Conservation (phyloP, 306 rosid species). For the Prunus mira region DNA sequence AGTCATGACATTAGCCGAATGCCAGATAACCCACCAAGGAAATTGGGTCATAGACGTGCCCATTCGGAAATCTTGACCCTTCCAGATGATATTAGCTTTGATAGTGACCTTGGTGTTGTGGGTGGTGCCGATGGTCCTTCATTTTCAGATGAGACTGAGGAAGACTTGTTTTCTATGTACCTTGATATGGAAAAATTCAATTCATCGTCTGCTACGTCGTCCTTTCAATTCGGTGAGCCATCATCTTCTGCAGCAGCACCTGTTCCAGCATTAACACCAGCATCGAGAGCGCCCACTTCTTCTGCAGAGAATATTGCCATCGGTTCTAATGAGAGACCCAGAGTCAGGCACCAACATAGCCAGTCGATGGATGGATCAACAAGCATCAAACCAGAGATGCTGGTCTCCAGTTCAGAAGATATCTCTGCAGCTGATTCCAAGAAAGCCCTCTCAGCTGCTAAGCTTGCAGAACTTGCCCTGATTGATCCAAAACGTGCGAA, state of each 20-base stretch:
- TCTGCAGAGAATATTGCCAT: slow-evolving; percentile 41
- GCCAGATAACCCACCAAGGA: slow-evolving; percentile 86
- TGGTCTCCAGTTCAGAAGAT: slow-evolving; percentile 74
- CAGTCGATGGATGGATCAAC: slow-evolving; percentile 97
- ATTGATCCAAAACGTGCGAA: slow-evolving; percentile 96
- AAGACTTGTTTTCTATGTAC: slow-evolving; percentile 83
- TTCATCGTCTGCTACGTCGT: slow-evolving; percentile 71
- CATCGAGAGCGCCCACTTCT: slow-evolving; percentile 33
- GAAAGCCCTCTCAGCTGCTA: slow-evolving; percentile 82
- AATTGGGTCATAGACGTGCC: slow-evolving; percentile 89
- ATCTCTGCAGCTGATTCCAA: slow-evolving; percentile 63
- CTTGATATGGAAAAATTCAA: slow-evolving; percentile 95
- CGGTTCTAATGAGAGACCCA: slow-evolving; percentile 62
- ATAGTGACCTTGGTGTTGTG: slow-evolving; percentile 89
- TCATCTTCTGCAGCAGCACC: slow-evolving; percentile 37
- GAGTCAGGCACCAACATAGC: slow-evolving; percentile 94
- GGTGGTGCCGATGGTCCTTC: slow-evolving; percentile 92
- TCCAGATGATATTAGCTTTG: slow-evolving; percentile 94
- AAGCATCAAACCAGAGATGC: slow-evolving; percentile 72
- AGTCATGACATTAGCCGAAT: slow-evolving; percentile 93
- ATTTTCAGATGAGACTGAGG: slow-evolving; percentile 88
- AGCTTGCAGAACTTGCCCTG: slow-evolving; percentile 88
- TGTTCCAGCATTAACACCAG: slow-evolving; percentile 8
- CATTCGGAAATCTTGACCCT: slow-evolving; percentile 87
- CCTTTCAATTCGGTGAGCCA: slow-evolving; percentile 63